These are phyloP conservation scores for Poronia punctata DNA, from an alignment of 495 filamentous ascomycete species.

Conservation along the genomic window DNA sequence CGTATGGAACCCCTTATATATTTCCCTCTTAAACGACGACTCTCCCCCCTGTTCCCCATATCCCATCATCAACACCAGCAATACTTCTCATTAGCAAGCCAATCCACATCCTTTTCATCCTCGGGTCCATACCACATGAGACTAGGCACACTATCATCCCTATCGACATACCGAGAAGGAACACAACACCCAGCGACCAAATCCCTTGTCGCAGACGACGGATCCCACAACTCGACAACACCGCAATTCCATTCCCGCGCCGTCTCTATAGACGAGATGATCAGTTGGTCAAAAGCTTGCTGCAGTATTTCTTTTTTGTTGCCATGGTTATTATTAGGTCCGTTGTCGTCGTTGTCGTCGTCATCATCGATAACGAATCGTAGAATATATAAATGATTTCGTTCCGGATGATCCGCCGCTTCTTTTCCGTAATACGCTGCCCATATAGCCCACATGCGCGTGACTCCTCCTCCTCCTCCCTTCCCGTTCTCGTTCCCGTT, in stretches of 20 bases:
- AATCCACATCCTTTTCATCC: conserved; percentile 55
- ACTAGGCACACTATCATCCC: conserved; percentile 48
- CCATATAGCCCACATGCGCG: conserved; percentile 73
- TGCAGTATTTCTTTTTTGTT: conserved; percentile 32
- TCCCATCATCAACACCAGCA: conserved; percentile 64
- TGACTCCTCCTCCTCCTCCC: conserved; percentile 8
- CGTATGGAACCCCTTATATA: no score
- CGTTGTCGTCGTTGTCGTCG: conserved; percentile 22
- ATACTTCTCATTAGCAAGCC: conserved; percentile 90
- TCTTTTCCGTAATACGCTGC: conserved; percentile 57
- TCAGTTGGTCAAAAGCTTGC: conserved; percentile 50
- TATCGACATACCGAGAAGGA: conserved; percentile 32
- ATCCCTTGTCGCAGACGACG: conserved; percentile 23
- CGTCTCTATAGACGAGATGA: conserved; percentile 34
- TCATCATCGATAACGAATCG: conserved; percentile 67
- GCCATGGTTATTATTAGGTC: conserved; percentile 42
- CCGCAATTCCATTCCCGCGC: conserved; percentile 35
- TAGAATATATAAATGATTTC: conserved; percentile 72
- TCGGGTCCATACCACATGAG: conserved; percentile 48
- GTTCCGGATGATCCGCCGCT: conserved; percentile 26
- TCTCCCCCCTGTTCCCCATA: neutral
- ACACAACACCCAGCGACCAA: conserved; percentile 37
- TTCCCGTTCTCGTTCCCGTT: conserved; percentile 12
- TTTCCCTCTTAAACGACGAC: no score
- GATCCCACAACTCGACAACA: conserved; percentile 49